Percentiles rank a stretch among this genome's conserved stretches.
These are phyloP conservation scores for Dimocarpus longan DNA, from an alignment of 345 rosid genomes.

Conservation along the genomic window DNA sequence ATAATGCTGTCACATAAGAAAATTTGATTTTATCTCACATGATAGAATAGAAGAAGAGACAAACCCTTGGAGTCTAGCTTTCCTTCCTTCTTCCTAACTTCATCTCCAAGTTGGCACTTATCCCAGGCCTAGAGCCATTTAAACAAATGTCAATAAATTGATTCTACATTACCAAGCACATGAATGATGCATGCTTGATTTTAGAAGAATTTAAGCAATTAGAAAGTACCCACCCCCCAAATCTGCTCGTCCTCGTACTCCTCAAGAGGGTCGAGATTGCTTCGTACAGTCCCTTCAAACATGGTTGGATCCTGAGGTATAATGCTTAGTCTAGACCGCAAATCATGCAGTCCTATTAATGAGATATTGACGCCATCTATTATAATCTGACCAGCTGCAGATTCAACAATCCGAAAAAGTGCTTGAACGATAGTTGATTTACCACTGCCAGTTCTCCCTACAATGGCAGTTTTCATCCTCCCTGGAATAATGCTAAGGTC, in stretches of 20 bases:
- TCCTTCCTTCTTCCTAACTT: conserved; percentile 53
- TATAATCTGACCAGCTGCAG: conserved; percentile 51
- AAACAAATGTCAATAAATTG: background rate
- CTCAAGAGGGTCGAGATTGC: conserved; percentile 62
- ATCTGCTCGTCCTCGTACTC: conserved; percentile 56
- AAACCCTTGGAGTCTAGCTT: conserved; percentile 54
- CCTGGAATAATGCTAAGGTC: conserved; percentile 54
- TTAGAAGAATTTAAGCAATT: background rate
- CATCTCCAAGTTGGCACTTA: conserved; percentile 59
- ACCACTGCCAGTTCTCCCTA: conserved; percentile 72
- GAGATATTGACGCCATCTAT: conserved; percentile 59
- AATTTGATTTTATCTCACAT: background rate
- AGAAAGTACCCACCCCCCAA: conserved; percentile 48
- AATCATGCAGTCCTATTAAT: conserved; percentile 58
- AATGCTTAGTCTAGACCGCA: conserved; percentile 62
- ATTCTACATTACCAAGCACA: background rate
- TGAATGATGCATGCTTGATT: background rate
- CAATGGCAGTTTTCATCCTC: conserved; percentile 55
- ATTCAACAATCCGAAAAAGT: conserved; percentile 63
- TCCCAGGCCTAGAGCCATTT: conserved; percentile 45
- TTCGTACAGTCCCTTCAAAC: conserved; percentile 65
- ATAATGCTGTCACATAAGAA: background rate
- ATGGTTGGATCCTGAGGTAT: conserved; percentile 75
- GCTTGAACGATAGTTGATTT: conserved; percentile 68
- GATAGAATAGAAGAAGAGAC: background rate